A percentile compares a stretch with the other conserved stretches of the same genome.
Evolutionary conservation across 2,329 filamentous ascomycete species (phyloP).

Genomic region (Colletotrichum sp.): DNA sequence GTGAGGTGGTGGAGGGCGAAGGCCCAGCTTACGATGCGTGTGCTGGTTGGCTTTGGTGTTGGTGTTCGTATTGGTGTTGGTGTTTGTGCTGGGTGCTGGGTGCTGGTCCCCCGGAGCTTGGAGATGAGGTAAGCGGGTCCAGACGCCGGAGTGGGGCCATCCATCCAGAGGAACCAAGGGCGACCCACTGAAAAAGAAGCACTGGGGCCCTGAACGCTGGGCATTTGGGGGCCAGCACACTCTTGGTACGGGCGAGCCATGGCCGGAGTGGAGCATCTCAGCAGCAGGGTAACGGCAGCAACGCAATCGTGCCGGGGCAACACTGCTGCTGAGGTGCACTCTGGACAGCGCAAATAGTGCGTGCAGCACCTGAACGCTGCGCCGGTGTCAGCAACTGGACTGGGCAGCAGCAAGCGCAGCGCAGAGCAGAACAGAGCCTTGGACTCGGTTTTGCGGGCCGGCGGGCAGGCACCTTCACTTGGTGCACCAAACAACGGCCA

Average conservation of each 20-base stretch:
- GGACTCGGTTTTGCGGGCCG: background rate
- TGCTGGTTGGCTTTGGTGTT: background rate
- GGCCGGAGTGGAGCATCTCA: background rate
- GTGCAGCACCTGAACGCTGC: background rate
- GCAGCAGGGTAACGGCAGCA: background rate
- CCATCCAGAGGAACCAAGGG: background rate
- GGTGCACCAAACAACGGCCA: background rate
- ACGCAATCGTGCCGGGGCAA: too few relatives aligned
- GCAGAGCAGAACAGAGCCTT: background rate
- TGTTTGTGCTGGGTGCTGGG: background rate
- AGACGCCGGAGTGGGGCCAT: background rate
- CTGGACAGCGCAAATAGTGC: background rate
- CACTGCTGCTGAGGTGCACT: background rate
- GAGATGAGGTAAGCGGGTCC: background rate
- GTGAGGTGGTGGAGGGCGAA: slow-evolving; percentile 1
- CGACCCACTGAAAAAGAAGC: background rate
- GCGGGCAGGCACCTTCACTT: background rate
- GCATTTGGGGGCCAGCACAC: background rate
- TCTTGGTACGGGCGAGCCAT: background rate
- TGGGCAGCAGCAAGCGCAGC: background rate
- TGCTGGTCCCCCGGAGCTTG: background rate
- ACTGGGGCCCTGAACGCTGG: background rate
- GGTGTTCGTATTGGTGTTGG: background rate
- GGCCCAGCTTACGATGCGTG: background rate
- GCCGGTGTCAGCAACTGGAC: background rate